Evolutionary conservation across 352 stramenopile species (phyloP).

Genomic region (Pythium dissimile): DNA sequence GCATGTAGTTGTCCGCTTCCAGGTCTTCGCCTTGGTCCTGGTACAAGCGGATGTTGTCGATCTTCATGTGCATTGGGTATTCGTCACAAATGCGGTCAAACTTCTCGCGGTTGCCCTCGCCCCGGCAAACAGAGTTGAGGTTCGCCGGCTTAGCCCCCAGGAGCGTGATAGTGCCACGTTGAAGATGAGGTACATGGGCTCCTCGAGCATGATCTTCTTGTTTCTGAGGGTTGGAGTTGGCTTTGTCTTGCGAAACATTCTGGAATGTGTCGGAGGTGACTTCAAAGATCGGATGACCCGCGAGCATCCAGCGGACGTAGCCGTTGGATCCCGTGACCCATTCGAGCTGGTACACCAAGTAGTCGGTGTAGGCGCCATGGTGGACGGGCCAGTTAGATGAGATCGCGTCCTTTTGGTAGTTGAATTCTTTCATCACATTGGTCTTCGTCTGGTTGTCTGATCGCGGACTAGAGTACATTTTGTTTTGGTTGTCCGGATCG

Average conservation of each 20-base stretch:
- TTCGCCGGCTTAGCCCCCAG: conserved; percentile 45
- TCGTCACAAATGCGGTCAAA: conserved; percentile 39
- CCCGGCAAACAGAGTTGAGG: conserved; percentile 21
- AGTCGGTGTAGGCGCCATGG: conserved; percentile 46
- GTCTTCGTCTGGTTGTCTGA: conserved; percentile 4
- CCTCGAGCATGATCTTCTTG: conserved; percentile 58
- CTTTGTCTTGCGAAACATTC: conserved; percentile 32
- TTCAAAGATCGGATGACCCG: conserved; percentile 36
- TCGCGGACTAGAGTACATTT: not conserved
- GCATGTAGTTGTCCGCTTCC: conserved; percentile 11
- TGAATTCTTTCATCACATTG: conserved; percentile 14
- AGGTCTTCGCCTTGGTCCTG: conserved; percentile 14
- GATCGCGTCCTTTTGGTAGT: conserved; percentile 65
- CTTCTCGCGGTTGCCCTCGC: conserved; percentile 14
- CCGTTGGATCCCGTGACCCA: conserved; percentile 49
- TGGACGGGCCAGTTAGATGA: conserved; percentile 60
- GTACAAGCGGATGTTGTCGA: conserved; percentile 25
- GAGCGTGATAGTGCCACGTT: conserved; percentile 47
- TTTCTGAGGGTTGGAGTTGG: conserved; percentile 38
- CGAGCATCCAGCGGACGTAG: conserved; percentile 52
- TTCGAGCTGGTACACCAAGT: conserved; percentile 48
- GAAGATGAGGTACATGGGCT: conserved; percentile 61
- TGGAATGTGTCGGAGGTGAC: conserved; percentile 42
- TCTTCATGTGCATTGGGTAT: conserved; percentile 40
- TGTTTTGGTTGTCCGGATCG: conserved; percentile 35